Percentiles rank a stretch among this genome's conserved stretches.
These are phyloP conservation scores for Fusarium piperis DNA, from an alignment of 2,329 filamentous ascomycete genomes.

Conservation along the genomic window DNA sequence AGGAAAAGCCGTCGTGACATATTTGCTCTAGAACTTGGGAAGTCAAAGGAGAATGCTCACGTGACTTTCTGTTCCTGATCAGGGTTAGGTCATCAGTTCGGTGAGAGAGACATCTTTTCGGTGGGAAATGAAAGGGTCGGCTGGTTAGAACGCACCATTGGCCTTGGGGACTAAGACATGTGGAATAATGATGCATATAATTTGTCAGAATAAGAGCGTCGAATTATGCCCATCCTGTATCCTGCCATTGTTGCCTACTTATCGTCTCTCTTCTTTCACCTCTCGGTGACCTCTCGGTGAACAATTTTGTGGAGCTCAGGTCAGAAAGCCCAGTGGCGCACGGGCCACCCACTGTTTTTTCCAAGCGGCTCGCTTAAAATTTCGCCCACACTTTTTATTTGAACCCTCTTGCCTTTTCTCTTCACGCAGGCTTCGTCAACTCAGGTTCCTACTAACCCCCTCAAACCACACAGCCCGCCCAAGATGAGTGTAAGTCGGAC, in stretches of 20 bases:
- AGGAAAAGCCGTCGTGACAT: background rate
- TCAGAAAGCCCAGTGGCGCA: slow-evolving; percentile 26
- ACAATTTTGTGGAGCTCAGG: slow-evolving; percentile 16
- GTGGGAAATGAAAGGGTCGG: background rate
- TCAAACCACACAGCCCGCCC: slow-evolving; percentile 50
- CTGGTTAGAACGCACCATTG: too few relatives aligned
- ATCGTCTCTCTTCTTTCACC: background rate
- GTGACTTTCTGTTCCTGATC: background rate
- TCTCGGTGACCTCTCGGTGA: slow-evolving; percentile 21
- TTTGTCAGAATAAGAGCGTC: background rate
- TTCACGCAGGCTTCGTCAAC: slow-evolving; percentile 47
- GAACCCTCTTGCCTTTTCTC: slow-evolving; percentile 46
- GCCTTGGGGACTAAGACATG: too few relatives aligned
- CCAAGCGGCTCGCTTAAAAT: slow-evolving; percentile 50
- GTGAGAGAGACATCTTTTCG: background rate
- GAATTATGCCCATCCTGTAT: background rate
- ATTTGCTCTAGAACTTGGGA: background rate
- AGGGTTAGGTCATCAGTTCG: slow-evolving; percentile 14
- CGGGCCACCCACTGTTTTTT: slow-evolving; percentile 38
- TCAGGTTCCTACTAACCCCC: slow-evolving; percentile 50
- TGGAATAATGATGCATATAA: background rate
- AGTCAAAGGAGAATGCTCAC: background rate
- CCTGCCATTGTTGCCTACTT: background rate
- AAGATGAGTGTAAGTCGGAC: slow-evolving; percentile 53
- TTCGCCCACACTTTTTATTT: slow-evolving; percentile 50